Base-by-base conservation (phyloP, 2,329 filamentous ascomycete species). In the Hypomyces rosellus region DNA sequence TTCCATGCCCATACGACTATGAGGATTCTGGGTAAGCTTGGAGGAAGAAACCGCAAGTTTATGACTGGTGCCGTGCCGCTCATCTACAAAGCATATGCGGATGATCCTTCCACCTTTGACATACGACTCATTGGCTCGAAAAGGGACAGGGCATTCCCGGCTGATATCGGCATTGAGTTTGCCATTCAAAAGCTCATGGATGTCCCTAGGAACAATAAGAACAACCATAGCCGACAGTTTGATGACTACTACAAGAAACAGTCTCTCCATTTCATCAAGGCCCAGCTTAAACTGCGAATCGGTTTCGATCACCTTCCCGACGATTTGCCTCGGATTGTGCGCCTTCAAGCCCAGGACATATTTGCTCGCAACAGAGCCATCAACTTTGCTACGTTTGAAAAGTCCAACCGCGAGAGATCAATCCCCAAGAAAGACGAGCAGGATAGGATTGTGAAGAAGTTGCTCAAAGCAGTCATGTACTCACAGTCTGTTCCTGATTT, bases 1-100 rank as follows among this genome's bases (percentile, higher is more conserved):
- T 96, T 96, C 68, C 92, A 97, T 63, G 89, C 95, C 1, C 93
- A 99, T 65, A 97, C 93, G 0, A 97, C 93, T 0, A 95, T 99
- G 85, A 80, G 93, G 42, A 99, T 99, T 51, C 77, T 99, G 2
- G 93, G 93, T 13, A 99, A 99, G 68, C 80, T 99, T 12, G 93
- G 95, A 42, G 93, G 93, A 7, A 84, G 93, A 22, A 99, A 99
- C 62, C 78, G 95, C 34, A 96, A 95, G 63, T 99, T 96, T 67
- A 85, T 97, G 73, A 96, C 88, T 5, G 88, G 90, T 44, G 88
- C 92, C 2, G 85, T 92, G 5, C 82, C 85, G n/a, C 79, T 99
- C 12, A 78, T 82, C 1, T 97, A 88, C 68, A 85, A 90, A 65
- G 78, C 85, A 45, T 97, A 86, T 64, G 85, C 92, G 5, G 93